Evolutionary conservation across 257 asterid species (phyloP), one percentile per base, ranked within the genome.

Genomic region (Fraxinus anomala): DNA sequence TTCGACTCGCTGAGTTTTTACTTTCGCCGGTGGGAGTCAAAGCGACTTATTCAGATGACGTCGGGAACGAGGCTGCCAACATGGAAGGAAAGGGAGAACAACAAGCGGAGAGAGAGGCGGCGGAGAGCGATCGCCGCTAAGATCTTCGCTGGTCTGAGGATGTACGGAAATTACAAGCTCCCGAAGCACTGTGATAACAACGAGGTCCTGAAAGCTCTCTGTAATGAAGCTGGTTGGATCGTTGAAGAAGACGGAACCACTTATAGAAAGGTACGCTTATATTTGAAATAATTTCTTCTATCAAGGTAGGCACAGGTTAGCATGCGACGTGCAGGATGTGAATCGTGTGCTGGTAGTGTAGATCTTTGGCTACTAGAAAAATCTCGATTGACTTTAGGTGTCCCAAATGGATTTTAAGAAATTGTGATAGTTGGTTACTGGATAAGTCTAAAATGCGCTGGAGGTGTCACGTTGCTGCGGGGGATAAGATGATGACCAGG

Each of bases 111-210:
- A 78, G 98, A 94, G 87, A 91, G 97, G 17, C 92, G 97, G 75
- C 84, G 98, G 73, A 90, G 98, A 17, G 98, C 98, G 84, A 91
- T 91, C 91, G 97, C 97, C 36, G 95, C 97, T 10, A 94, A 94
- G 92, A 92, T 94, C 91, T 94, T 94, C 81, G 63, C 98, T 74
- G 98, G 98, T 17, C 76, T 94, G 39, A 80, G 97, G 91, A 87
- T 88, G 97, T 91, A 92, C 80, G 98, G 98, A 0, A 94, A 92
- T 79, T 94, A 81, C 78, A 89, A 91, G 91, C 97, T 94, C 12
- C 98, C 98, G 6, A 92, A 94, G 83, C 98, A 94, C 90, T 94
- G 98, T 37, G 98, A 94, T 77, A 94, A 94, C 80, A 94, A 94
- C 86, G 98, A 94, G 85, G 98, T 94, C 28, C 34, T 94, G n/a